Base-by-base conservation (phyloP, 306 rosid species). In the Corylus heterophylla region DNA sequence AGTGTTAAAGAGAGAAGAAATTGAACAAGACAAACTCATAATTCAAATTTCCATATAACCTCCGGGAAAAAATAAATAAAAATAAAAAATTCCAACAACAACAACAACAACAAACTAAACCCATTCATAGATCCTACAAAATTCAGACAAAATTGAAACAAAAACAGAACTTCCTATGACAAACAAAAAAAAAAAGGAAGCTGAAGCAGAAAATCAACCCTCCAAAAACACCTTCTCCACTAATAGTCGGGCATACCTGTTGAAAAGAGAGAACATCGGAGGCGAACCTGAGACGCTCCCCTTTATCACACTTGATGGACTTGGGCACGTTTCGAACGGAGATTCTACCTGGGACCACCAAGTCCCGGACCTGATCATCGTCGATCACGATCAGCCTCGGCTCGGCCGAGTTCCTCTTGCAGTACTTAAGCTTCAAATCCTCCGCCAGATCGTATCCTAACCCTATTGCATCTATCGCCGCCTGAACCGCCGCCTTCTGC, bases 271-370 rank as follows among this genome's bases (percentile, higher is more conserved):
- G 89, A 45, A 89, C 89, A 79, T 91, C 98, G 20, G 93, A 90
- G 83, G 86, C 89, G 50, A 91, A 80, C 75, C 98, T 80, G 86
- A 83, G 81, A 75, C 94, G 97, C 42, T 93, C 98, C 35, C 98
- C 98, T 85, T 93, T 93, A 68, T 91, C 98, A 45, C 93, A 91
- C 18, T 91, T 91, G 71, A 93, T 90, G 54, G 93, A 91, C 81
- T 89, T 91, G 80, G 98, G 93, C 14, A 93, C 98, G 56, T 81
- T 84, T 7, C 84, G 87, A 58, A 91, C 78, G 9, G 89, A 83
- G 84, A 93, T 62, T 9, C 92, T 92, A 3, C 89, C 89, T 0
- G 92, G 97, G 11, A 93, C 88, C 17, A 84, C 79, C 10, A 93
- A 51, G 6, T 82, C 89, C 0, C 93, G 89, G 35, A 83, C 74